Base-by-base conservation (phyloP, 495 filamentous ascomycete species). In the Diplogelasinospora grovesii region DNA sequence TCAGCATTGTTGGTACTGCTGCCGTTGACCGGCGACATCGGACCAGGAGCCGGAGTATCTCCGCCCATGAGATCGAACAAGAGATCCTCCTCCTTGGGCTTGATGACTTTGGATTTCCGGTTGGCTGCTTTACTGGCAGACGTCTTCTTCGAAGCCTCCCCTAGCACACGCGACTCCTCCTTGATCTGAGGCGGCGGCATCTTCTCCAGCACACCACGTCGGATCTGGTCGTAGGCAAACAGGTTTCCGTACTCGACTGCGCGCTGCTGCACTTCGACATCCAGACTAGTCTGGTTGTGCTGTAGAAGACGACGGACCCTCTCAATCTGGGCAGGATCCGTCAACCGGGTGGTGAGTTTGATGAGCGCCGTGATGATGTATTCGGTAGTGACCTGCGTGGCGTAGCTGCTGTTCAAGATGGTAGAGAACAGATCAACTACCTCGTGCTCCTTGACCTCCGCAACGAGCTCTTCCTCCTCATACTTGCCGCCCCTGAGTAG, bases 171-270 rank as follows among this genome's bases (percentile, higher is more conserved):
- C 39, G 89, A 88, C 56, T 89, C 83, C 59, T 98, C 92, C 38
- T 88, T 86, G 51, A 97, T 96, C 58, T 97, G 89, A 6, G 92
- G 92, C 3, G 90, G 77, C 9, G 92, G 92, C 92, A 98, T 98
- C 56, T 89, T 86, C 65, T 98, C 92, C 2, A 98, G 69, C 8
- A 98, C 92, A 34, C 92, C 92, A 29, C 77, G 74, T 20, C 90
- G 81, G 40, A 98, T 84, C 34, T 89, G 75, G 43, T 98, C 88
- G 46, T 85, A 88, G 1, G 77, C 77, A 50, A 98, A 96, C 10
- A 98, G 73, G 54, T 98, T 97, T 32, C 80, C 81, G 48, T 95
- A 98, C 59, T 98, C 92, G 11, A 94, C 89, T 8, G 89, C 82
- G 53, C 92, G 78, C 62, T 98, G 93, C 57, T 98, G 92, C 7